These are phyloP conservation scores for Rutstroemia sp. DNA, from an alignment of 2,329 filamentous ascomycete species.

Conservation along the genomic window DNA sequence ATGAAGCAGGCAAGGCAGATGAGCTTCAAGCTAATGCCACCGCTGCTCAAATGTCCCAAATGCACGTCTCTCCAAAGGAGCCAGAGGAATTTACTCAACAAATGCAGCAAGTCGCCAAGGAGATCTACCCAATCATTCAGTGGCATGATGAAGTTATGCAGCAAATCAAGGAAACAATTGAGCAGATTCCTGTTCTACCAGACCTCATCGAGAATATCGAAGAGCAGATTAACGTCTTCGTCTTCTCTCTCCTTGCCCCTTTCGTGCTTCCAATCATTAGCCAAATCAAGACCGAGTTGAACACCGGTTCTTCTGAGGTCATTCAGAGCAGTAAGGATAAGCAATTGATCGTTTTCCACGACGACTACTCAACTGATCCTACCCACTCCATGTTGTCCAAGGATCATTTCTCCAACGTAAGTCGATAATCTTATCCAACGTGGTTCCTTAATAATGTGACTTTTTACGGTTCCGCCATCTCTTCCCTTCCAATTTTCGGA, in stretches of 20 bases:
- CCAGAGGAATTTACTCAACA: slow-evolving; percentile 81
- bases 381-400: slow-evolving; percentile 96
- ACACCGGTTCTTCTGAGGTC: slow-evolving; percentile 78
- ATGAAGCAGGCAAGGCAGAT: slow-evolving; percentile 68
- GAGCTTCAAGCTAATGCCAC: slow-evolving; percentile 72
- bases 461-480: too few species aligned
- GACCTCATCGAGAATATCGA: slow-evolving; percentile 80
- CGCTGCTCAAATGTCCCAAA: slow-evolving; percentile 67
- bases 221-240: slow-evolving; percentile 81
- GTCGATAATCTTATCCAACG: background rate
- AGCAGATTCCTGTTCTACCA: slow-evolving; percentile 78
- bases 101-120: slow-evolving; percentile 61
- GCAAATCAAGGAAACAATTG: slow-evolving; percentile 66
- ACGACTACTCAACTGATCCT: slow-evolving; percentile 70
- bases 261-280: slow-evolving; percentile 79
- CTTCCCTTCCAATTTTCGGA: too few species aligned
- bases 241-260: slow-evolving; percentile 85
- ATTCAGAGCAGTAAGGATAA: slow-evolving; percentile 78
- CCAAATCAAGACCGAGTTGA: slow-evolving; percentile 81
- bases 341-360: slow-evolving; percentile 79
- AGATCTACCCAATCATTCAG: slow-evolving; percentile 84
- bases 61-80: slow-evolving; percentile 66
- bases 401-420: slow-evolving; percentile 65
- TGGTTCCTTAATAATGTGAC: too few species aligned
- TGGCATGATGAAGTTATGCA: slow-evolving; percentile 89